Evolutionary conservation across 139 green algal species (phyloP), one percentile per base, ranked within the genome.

Genomic region (Coelastrella sp.): DNA sequence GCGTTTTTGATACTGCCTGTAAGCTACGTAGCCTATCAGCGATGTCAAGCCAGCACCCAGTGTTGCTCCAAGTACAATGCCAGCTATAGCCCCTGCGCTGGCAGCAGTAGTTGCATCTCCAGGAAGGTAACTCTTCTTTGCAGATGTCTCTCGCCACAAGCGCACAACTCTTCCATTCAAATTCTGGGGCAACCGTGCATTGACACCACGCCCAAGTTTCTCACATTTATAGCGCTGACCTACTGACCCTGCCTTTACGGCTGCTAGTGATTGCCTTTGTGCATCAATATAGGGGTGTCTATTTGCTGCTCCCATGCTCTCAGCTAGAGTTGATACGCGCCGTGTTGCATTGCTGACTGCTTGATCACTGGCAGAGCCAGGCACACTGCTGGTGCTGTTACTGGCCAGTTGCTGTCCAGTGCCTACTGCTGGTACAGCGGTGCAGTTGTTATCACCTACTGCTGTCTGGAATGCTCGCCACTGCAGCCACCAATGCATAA

Each of bases 391-490:
- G 69, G 13, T 79, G 41, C 17, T 79, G 69, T 37, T 53, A 23
- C 67, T 77, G 67, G 13, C 48, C 48, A 4, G 48, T 66, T 66
- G 57, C 57, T 66, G 57, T 34, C 57, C 30, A 23, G 13, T 23
- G 30, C n/a, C 30, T 21, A 30, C n/a, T 41, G n/a, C 62, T 69
- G 27, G 62, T 0, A 63, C 74, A 32, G 38, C 5, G 9, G 51
- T 81, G 34, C 74, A 81, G 74, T 81, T 81, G 50, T 69, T 50
- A 37, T 81, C 74, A 27, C 74, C 51, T 25, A 81, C 51, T 27
- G 74, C 74, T 23, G 19, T 81, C 50, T 50, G 63, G 34, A 81
- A 81, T 43, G 35, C 21, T 21, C 51, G 50, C 74, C 74, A 81
- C 74, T 81, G 74, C 74, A 81, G 11, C 1, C 2, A 53, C 3